Evolutionary conservation across 305 asterid genomes (phyloP).

Genomic region (Petunia hybrid): DNA sequence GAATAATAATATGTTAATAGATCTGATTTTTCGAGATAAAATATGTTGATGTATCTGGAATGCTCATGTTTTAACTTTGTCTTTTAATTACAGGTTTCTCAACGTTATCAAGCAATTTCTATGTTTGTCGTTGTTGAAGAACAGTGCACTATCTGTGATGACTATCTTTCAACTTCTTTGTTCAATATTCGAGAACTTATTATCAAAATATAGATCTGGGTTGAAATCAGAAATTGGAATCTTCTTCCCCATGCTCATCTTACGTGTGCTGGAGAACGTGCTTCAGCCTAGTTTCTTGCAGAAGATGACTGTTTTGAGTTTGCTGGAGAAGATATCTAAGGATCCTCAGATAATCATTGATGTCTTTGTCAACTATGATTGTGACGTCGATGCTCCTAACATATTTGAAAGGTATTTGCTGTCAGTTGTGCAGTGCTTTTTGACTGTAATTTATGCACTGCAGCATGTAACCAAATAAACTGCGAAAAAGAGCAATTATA

Average conservation of each 20-base stretch:
- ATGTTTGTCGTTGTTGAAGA: constrained; percentile 95
- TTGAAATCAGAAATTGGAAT: constrained; percentile 96
- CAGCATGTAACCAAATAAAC: background rate
- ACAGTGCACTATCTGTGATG: constrained; percentile 97
- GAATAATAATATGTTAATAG: background rate
- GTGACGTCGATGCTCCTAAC: constrained; percentile 99
- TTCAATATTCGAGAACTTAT: constrained; percentile 79
- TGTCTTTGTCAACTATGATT: constrained; percentile 92
- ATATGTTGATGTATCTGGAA: constrained; percentile 23
- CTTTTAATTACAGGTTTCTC: constrained; percentile 75
- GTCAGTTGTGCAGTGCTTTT: background rate
- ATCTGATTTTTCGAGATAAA: too few species aligned
- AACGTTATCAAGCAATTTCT: constrained; percentile 89
- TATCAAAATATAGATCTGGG: constrained; percentile 83
- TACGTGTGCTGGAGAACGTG: constrained; percentile 97
- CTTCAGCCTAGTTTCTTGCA: constrained; percentile 98
- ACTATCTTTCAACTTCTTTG: constrained; percentile 93
- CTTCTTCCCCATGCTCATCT: constrained; percentile 94
- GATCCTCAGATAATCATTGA: constrained; percentile 88
- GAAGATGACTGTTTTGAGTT: constrained; percentile 91
- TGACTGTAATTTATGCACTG: background rate
- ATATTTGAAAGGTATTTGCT: constrained; percentile 78
- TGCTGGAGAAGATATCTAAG: constrained; percentile 80
- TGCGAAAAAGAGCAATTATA: background rate
- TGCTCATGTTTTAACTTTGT: constrained; percentile 36